phyloP scores from a whole-genome alignment of 345 rosid species.

The Adansonia digitata region DNA sequence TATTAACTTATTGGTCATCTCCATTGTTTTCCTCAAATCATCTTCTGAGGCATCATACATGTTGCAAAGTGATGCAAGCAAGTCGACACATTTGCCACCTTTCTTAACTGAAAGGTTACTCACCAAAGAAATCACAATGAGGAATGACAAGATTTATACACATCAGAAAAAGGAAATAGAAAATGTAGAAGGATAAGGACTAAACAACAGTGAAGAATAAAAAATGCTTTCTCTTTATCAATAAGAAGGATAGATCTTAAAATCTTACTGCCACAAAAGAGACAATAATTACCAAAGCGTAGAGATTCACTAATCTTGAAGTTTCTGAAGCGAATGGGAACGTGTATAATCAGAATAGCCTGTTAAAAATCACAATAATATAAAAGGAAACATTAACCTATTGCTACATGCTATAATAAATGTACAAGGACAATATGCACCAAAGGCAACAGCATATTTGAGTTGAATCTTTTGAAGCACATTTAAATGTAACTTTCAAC shows the following conservation, averaged over 20 bases:
- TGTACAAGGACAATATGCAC: neutral
- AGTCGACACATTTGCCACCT: slow-evolving; percentile 68
- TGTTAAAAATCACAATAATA: slow-evolving; percentile 30
- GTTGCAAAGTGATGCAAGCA: slow-evolving; percentile 83
- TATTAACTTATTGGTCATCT: slow-evolving; percentile 59
- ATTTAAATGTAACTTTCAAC: neutral
- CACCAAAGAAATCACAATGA: slow-evolving; percentile 5
- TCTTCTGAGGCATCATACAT: slow-evolving; percentile 76
- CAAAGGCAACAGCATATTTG: neutral
- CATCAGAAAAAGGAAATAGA: neutral
- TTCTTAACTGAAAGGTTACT: slow-evolving; percentile 55
- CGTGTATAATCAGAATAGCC: slow-evolving; percentile 85
- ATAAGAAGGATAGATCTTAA: neutral
- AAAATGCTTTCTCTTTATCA: neutral
- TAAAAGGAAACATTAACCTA: slow-evolving; percentile 4
- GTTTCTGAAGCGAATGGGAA: slow-evolving; percentile 70
- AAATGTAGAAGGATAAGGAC: slow-evolving; percentile 4
- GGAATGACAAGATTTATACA: neutral
- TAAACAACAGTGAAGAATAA: slow-evolving; percentile 1
- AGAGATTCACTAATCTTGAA: slow-evolving; percentile 55
- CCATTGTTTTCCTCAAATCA: slow-evolving; percentile 63
- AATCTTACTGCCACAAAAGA: neutral
- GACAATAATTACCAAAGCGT: slow-evolving; percentile 53
- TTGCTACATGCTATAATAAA: neutral
- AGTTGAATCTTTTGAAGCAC: neutral